These are phyloP conservation scores for Verticillium dahliae DNA, from an alignment of 2,329 filamentous ascomycete species.

Conservation along the genomic window DNA sequence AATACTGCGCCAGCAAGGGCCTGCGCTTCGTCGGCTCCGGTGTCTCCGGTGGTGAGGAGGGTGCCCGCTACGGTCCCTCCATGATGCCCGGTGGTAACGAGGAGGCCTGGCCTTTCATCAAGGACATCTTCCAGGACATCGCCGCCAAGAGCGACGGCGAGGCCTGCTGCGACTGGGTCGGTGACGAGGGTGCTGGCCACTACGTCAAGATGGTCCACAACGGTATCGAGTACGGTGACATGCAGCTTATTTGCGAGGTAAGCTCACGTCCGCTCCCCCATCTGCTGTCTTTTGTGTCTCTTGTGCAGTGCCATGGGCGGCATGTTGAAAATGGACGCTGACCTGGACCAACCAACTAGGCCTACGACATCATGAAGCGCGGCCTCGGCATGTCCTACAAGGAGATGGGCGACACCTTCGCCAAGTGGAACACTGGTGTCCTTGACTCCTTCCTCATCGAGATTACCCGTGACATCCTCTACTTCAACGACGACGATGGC, in stretches of 20 bases:
- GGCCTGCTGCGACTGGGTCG: constrained; percentile 99
- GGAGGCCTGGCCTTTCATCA: constrained; percentile 95
- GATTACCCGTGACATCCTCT: constrained; percentile 97
- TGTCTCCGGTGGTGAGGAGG: constrained; percentile 99
- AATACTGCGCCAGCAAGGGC: constrained; percentile 80
- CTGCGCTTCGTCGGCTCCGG: constrained; percentile 94
- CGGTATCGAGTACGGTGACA: constrained; percentile 99
- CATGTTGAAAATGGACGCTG: constrained; percentile 6
- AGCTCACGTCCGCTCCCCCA: constrained; percentile 16
- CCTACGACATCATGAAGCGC: constrained; percentile 99
- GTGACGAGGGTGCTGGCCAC: constrained; percentile 98
- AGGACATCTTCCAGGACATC: constrained; percentile 98
- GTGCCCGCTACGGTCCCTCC: constrained; percentile 93
- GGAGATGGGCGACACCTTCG: constrained; percentile 92
- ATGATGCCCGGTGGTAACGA: constrained; percentile 99
- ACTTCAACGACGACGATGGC: constrained; percentile 94
- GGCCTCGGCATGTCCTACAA: constrained; percentile 82
- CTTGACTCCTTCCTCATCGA: constrained; percentile 99
- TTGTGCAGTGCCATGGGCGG: too few relatives aligned
- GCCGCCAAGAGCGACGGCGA: constrained; percentile 96
- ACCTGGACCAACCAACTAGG: constrained; percentile 43
- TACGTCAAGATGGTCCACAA: constrained; percentile 99
- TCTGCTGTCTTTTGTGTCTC: neutral
- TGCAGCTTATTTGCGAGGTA: constrained; percentile 99
- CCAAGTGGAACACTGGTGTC: constrained; percentile 97